Evolutionary conservation across 2,329 filamentous ascomycete genomes (phyloP), one percentile per base, ranked within the genome.

Genomic region (Laburnicola sp.): DNA sequence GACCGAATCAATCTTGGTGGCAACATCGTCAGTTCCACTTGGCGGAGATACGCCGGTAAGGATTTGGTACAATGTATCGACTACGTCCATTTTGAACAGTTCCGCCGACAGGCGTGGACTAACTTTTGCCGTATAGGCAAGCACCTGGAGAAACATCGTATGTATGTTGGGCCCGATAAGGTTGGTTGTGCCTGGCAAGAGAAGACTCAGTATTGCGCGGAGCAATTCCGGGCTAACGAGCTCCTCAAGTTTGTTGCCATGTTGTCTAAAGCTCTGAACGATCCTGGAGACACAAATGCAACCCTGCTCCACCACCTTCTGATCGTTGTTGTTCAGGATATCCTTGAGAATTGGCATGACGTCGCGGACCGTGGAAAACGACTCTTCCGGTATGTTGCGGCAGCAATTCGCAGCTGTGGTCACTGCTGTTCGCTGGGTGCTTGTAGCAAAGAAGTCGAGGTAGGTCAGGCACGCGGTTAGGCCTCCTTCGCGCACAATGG

Each of bases 321-420:
- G 94, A 68, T 99, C 94, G 73, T 83, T 97, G 76, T 93, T 97
- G 49, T 84, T 85, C 34, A 99, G 80, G 10, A 97, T 94, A 65
- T 91, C 91, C 51, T 96, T 84, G 28, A 99, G 81, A 25, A 91
- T 97, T 5, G 92, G 92, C 94, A 99, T 99, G 36, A 97, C 94
- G 73, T 97, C 92, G 66, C 87, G 85, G 42, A 99, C 89, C 7
- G 95, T 92, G 1, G 86, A 80, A 68, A 99, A 99, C 0, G 91
- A 95, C 65, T 97, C 94, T 63, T 93, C 88, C 1, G 92, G 90
- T 16, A 99, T 94, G 68, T 97, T 97, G 57, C 94, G 89, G 72
- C 95, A 99, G 76, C 94, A 99, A 69, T 99, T 99, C 49, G 94
- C 95, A 7, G 95, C 94, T 9, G 93, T 99, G 2, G 92, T 97